Evolutionary conservation across 2,329 filamentous ascomycete species (phyloP).

Genomic region (Pestalotiopsis fici): DNA sequence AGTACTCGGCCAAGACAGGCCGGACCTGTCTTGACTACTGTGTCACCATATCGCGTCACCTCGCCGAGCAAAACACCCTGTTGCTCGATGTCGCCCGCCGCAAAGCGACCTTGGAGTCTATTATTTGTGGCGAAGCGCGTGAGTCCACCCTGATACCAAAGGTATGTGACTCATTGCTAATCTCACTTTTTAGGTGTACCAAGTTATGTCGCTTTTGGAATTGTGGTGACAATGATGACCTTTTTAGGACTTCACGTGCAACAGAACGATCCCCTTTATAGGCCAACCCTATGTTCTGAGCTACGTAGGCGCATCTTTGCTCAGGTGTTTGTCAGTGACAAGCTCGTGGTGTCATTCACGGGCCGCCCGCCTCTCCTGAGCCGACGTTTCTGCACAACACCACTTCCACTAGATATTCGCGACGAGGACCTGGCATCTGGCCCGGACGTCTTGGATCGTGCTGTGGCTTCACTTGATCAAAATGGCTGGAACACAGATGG

Average conservation of each 20-base stretch:
- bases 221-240: constrained; percentile 35
- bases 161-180: neutral
- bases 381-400: constrained; percentile 54
- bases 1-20: constrained; percentile 21
- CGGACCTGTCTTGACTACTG: constrained; percentile 33
- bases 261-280: constrained; percentile 22
- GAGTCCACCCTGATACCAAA: constrained; percentile 18
- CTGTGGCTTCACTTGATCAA: constrained; percentile 39
- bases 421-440: constrained; percentile 49
- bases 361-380: constrained; percentile 55
- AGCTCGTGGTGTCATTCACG: constrained; percentile 50
- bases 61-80: constrained; percentile 30
- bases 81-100: constrained; percentile 38
- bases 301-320: constrained; percentile 34
- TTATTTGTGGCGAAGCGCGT: constrained; percentile 41
- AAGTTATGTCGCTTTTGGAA: constrained; percentile 37
- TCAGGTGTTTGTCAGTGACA: constrained; percentile 46
- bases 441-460: constrained; percentile 37
- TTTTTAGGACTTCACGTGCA: constrained; percentile 36
- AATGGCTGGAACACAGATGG: constrained; percentile 54
- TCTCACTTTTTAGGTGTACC: constrained; percentile 27
- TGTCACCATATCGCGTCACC: constrained; percentile 28
- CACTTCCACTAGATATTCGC: constrained; percentile 54
- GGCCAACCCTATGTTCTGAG: constrained; percentile 35
- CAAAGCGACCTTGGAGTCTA: constrained; percentile 34